Evolutionary conservation across 2,329 filamentous ascomycete genomes (phyloP).

Genomic region (Fusarium transvaalense): DNA sequence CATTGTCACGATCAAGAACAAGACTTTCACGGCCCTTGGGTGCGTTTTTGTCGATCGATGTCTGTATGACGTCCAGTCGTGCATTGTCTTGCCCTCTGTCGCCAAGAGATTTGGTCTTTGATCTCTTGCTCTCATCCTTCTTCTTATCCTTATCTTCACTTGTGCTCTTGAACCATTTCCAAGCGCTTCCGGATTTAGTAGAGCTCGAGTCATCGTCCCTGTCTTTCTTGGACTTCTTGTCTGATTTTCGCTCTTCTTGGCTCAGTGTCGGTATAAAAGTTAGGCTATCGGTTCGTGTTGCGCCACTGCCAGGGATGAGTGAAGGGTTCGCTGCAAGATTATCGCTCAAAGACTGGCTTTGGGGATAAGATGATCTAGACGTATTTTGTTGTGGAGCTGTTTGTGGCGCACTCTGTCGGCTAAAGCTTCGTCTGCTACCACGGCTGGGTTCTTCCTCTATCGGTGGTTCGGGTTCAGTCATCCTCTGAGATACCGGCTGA

Average conservation of each 20-base stretch:
- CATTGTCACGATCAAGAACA: slow-evolving; percentile 81
- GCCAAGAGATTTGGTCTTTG: slow-evolving; percentile 69
- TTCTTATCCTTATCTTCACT: slow-evolving; percentile 75
- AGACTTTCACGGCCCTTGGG: slow-evolving; percentile 83
- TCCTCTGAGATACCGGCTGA: slow-evolving; percentile 56
- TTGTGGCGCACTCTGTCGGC: slow-evolving; percentile 39
- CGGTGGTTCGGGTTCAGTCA: slow-evolving; percentile 43
- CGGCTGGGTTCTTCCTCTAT: slow-evolving; percentile 61
- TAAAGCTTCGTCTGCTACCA: slow-evolving; percentile 49
- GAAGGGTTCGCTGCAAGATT: slow-evolving; percentile 62
- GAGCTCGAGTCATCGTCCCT: slow-evolving; percentile 71
- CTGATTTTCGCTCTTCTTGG: slow-evolving; percentile 77
- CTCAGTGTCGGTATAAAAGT: slow-evolving; percentile 82
- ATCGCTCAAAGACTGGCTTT: slow-evolving; percentile 49
- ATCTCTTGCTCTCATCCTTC: slow-evolving; percentile 73
- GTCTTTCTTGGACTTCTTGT: slow-evolving; percentile 83
- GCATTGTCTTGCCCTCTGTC: slow-evolving; percentile 80
- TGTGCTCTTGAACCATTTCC: slow-evolving; percentile 84
- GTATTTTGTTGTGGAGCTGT: slow-evolving; percentile 46
- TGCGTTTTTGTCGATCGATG: slow-evolving; percentile 79
- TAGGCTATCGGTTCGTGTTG: slow-evolving; percentile 77
- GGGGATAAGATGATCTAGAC: slow-evolving; percentile 46
- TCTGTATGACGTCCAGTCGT: slow-evolving; percentile 87
- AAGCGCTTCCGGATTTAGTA: slow-evolving; percentile 73
- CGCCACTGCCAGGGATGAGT: slow-evolving; percentile 76